phyloP scores from a whole-genome alignment of 106 monocot species.

The Chionographis japonica region DNA sequence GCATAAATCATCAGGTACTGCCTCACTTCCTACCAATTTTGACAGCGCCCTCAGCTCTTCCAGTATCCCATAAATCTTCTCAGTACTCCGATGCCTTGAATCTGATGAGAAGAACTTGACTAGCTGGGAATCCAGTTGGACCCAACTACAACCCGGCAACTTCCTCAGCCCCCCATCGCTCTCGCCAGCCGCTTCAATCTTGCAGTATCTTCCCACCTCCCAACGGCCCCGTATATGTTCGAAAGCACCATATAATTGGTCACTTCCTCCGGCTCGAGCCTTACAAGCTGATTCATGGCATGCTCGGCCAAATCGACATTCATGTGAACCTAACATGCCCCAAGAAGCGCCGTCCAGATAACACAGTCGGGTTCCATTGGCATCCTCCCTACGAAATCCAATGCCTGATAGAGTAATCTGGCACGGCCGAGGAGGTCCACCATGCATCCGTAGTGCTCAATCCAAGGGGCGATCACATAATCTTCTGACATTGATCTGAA shows the following conservation, averaged over 20 bases:
- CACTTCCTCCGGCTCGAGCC: slow-evolving; percentile 21
- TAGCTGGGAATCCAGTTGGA: slow-evolving; percentile 29
- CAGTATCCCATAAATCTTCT: slow-evolving; percentile 33
- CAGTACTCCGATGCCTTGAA: slow-evolving; percentile 18
- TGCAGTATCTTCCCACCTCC: slow-evolving; percentile 31
- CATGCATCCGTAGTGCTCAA: slow-evolving; percentile 63
- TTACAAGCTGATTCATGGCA: slow-evolving; percentile 4
- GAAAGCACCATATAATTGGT: slow-evolving; percentile 31
- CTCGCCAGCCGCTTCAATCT: slow-evolving; percentile 17
- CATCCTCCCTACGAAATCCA: slow-evolving; percentile 16
- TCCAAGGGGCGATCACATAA: slow-evolving; percentile 36
- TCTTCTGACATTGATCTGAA: slow-evolving; percentile 40
- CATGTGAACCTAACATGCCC: slow-evolving; percentile 15
- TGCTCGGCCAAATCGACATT: slow-evolving; percentile 16
- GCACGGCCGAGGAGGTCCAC: slow-evolving; percentile 37
- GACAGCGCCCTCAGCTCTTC: slow-evolving; percentile 12
- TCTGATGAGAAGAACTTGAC: slow-evolving; percentile 46
- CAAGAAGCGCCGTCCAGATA: slow-evolving; percentile 38
- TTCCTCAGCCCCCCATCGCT: slow-evolving; percentile 10
- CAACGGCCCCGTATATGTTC: slow-evolving; percentile 22
- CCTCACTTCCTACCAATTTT: background rate
- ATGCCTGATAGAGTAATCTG: slow-evolving; percentile 29
- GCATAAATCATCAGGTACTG: too few species aligned
- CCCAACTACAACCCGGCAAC: slow-evolving; percentile 32
- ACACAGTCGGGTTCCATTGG: slow-evolving; percentile 26